phyloP scores from a whole-genome alignment of 2,329 filamentous ascomycete genomes.

The Emmonsiellopsis sp. region DNA sequence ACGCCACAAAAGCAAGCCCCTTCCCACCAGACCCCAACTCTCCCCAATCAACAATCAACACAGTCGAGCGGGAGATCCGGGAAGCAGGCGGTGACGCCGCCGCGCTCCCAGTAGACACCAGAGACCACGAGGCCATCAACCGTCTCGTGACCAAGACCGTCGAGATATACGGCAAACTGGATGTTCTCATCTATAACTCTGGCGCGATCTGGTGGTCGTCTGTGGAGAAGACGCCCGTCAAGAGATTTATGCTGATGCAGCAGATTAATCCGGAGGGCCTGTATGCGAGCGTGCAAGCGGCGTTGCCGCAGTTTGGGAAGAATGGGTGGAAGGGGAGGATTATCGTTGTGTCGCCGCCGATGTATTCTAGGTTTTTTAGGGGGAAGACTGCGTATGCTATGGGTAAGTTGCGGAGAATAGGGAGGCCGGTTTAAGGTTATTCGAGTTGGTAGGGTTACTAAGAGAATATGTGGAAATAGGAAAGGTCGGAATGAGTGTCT shows the following conservation, averaged over 20 bases:
- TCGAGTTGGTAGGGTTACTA: too few relatives aligned
- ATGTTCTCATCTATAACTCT: constrained; percentile 72
- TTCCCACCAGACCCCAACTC: constrained; percentile 75
- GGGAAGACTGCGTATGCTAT: constrained; percentile 79
- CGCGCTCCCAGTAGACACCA: constrained; percentile 61
- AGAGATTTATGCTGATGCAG: constrained; percentile 72
- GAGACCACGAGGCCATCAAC: constrained; percentile 53
- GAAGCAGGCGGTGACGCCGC: constrained; percentile 54
- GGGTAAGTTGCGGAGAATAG: constrained; percentile 23
- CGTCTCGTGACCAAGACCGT: constrained; percentile 51
- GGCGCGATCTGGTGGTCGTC: constrained; percentile 80
- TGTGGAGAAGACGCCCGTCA: constrained; percentile 61
- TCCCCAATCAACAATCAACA: constrained; percentile 64
- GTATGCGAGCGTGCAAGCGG: constrained; percentile 61
- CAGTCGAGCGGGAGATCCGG: constrained; percentile 64
- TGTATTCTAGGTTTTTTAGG: constrained; percentile 75
- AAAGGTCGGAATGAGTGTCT: constrained; percentile 72
- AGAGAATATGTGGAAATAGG: constrained; percentile 25
- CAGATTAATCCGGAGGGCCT: constrained; percentile 64
- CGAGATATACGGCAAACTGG: constrained; percentile 52
- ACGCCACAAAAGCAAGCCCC: constrained; percentile 45
- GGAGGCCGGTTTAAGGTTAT: too few relatives aligned
- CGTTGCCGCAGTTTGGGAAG: constrained; percentile 55
- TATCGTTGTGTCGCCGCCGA: constrained; percentile 72
- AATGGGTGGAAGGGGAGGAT: constrained; percentile 52